Evolutionary conservation across 106 monocot genomes (phyloP), one percentile per base, ranked within the genome.

Genomic region (Allium cepa): DNA sequence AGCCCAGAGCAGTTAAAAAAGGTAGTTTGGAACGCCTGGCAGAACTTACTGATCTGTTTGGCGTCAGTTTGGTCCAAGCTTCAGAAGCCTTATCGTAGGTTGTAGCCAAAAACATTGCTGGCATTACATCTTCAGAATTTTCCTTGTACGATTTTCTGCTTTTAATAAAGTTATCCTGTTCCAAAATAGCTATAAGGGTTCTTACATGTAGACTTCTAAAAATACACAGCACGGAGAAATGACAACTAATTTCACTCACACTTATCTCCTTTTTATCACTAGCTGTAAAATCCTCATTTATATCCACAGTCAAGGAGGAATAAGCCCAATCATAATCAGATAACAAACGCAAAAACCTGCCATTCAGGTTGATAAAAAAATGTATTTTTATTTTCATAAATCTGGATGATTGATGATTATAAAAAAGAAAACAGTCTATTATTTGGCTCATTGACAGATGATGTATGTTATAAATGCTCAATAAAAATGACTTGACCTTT

Each of bases 51-150:
- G 50, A n/a, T 69, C 66, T 84, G 69, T 52, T 97, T 67, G 97
- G 97, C 16, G 85, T 84, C 8, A 28, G 66, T 46, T 79, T 93
- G 15, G 92, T 99, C 99, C 99, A 99, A 28, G 93, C 89, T 78
- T 90, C 82, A 66, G 99, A 99, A 45, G 46, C 36, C 73, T 83
- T 99, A 73, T 99, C 99, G 79, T 92, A 90, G 36, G 87, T 75
- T 53, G 99, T 83, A 60, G 92, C 99, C 80, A 99, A 81, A 56
- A 90, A 99, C 87, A 99, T 85, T 61, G 82, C 79, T 46, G 79
- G 82, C 59, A 79, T 77, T 56, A 78, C 28, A 71, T 71, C 74
- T 71, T 82, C 72, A 69, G 53, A 46, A 77, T 85, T 87, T 79
- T 76, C 79, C 71, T 83, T 79, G 75, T 71, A 74, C 62, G 79